Conservation (phyloP, 495 filamentous ascomycete genomes). For the Neurospora cerealis region DNA sequence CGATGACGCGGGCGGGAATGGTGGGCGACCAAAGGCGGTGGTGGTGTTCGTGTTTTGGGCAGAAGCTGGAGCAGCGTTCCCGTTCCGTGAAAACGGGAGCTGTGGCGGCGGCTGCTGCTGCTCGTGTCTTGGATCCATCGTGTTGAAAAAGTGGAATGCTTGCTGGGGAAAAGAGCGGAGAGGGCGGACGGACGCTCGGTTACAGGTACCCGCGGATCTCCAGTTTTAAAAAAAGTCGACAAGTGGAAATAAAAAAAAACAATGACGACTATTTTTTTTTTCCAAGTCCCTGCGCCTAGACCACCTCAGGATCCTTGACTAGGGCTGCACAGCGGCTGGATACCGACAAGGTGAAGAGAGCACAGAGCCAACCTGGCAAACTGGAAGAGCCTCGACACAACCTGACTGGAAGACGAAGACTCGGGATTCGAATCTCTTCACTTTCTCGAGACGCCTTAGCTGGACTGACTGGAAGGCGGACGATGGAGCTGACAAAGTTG, state of each 20-base stretch:
- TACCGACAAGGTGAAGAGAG: neutral
- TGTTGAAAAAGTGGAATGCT: conserved; percentile 1
- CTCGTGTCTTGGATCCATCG: conserved; percentile 33
- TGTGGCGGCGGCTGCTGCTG: conserved; percentile 19
- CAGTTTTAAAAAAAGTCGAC: conserved; percentile 1
- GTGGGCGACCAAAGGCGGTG: conserved; percentile 25
- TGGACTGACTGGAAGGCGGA: neutral
- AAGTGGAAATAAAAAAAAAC: neutral
- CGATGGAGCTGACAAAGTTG: neutral
- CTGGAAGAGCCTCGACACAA: neutral
- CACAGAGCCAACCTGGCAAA: neutral
- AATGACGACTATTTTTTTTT: conserved; percentile 15
- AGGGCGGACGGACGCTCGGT: neutral
- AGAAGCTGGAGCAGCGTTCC: conserved; percentile 16
- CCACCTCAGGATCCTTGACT: neutral
- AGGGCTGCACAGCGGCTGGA: neutral
- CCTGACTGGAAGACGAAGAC: neutral
- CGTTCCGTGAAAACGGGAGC: conserved; percentile 29
- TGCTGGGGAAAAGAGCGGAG: neutral
- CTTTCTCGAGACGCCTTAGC: neutral
- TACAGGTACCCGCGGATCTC: neutral
- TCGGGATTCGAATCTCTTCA: neutral
- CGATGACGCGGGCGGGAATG: conserved; percentile 18
- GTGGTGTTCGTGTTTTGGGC: neutral
- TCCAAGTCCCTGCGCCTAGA: neutral